A percentile compares a stretch with the other conserved stretches of the same genome.
phyloP scores from a whole-genome alignment of 1,139 yeast species.

The Meyerozyma carpophila region DNA sequence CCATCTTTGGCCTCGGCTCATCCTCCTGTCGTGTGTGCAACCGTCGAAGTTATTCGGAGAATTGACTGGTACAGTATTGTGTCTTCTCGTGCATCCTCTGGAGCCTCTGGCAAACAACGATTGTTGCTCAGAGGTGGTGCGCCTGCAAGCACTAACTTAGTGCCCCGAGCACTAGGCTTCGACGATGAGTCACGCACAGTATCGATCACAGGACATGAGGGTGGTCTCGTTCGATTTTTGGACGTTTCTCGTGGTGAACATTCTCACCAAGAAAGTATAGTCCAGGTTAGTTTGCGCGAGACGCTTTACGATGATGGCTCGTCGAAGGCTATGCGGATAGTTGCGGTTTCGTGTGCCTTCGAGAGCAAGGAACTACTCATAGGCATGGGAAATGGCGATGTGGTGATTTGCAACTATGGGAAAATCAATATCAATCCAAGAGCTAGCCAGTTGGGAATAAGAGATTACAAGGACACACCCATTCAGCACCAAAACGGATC shows the following conservation, averaged over 20 bases:
- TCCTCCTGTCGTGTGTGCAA: slow-evolving; percentile 61
- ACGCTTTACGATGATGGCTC: slow-evolving; percentile 27
- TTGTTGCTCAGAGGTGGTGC: slow-evolving; percentile 72
- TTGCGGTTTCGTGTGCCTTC: slow-evolving; percentile 66
- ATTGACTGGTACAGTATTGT: slow-evolving; percentile 76
- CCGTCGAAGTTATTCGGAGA: slow-evolving; percentile 53
- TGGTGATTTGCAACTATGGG: slow-evolving; percentile 72
- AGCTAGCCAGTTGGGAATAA: slow-evolving; percentile 6
- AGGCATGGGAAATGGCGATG: slow-evolving; percentile 66
- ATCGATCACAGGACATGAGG: slow-evolving; percentile 73
- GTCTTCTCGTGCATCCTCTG: slow-evolving; percentile 29
- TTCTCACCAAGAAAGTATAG: slow-evolving; percentile 46
- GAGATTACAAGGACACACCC: slow-evolving; percentile 26
- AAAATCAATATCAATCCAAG: slow-evolving; percentile 20
- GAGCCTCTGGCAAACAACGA: slow-evolving; percentile 33
- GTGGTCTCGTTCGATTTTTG: slow-evolving; percentile 74
- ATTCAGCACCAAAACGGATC: slow-evolving; percentile 31
- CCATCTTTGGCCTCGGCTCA: slow-evolving; percentile 74
- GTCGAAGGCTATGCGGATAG: slow-evolving; percentile 38
- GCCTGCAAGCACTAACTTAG: slow-evolving; percentile 39
- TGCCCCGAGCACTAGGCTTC: slow-evolving; percentile 44
- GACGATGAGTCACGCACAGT: slow-evolving; percentile 56
- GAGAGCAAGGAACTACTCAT: slow-evolving; percentile 73
- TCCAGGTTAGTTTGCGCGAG: slow-evolving; percentile 33
- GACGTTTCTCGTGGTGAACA: slow-evolving; percentile 79